Conservation (phyloP, 2,329 filamentous ascomycete genomes). For the Alternaria sp. region DNA sequence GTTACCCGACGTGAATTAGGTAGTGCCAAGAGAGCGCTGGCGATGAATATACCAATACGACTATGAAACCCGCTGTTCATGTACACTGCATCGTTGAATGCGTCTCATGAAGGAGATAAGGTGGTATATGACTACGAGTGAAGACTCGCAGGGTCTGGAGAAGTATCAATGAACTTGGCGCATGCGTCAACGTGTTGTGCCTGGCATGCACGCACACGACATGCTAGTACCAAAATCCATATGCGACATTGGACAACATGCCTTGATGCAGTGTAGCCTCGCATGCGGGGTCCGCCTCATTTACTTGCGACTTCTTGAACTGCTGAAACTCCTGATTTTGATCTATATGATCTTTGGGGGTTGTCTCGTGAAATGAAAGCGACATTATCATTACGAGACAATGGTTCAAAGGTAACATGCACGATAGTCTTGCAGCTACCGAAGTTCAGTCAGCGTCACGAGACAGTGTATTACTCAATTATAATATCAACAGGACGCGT, state of each 20-base stretch:
- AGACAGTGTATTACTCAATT: not conserved
- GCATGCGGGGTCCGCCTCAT: not conserved
- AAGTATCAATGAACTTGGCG: not conserved
- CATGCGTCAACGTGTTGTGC: not conserved
- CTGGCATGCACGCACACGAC: not conserved
- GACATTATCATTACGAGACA: not conserved
- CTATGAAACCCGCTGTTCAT: not conserved
- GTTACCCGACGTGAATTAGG: slow-evolving; percentile 83
- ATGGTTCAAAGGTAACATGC: not conserved
- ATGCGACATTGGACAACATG: not conserved
- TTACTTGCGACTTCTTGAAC: not conserved
- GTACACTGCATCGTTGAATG: not conserved
- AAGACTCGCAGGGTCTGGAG: not conserved
- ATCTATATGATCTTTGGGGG: too few species aligned
- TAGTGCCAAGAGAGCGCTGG: not conserved
- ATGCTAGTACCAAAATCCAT: not conserved
- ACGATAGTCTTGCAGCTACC: not conserved
- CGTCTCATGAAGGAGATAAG: not conserved
- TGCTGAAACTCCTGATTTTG: not conserved
- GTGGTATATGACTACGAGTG: not conserved
- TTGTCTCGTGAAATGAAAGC: not conserved
- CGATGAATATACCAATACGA: slow-evolving; percentile 2
- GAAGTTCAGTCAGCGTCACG: not conserved
- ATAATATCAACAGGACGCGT: not conserved
- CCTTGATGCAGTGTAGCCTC: not conserved